phyloP scores from a whole-genome alignment of 768 basidiomycete species.

The Suillus tomentosus region DNA sequence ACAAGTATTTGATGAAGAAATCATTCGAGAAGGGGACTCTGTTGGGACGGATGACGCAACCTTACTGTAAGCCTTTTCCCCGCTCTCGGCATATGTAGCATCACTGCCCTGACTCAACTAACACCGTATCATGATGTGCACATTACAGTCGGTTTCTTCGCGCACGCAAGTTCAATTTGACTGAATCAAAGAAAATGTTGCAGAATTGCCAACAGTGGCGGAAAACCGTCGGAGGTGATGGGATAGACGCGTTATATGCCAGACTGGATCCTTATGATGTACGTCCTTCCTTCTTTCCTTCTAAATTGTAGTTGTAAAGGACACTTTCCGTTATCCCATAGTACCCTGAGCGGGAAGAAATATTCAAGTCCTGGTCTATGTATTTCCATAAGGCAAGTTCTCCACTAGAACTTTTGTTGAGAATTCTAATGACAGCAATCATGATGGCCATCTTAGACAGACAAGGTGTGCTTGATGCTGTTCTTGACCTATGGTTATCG shows the following conservation, averaged over 20 bases:
- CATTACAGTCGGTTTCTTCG: slow-evolving; percentile 68
- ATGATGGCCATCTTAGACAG: slow-evolving; percentile 44
- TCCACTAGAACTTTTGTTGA: neutral
- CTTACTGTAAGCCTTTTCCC: slow-evolving; percentile 47
- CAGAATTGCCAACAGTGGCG: slow-evolving; percentile 70
- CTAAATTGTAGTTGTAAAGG: neutral
- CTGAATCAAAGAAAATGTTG: slow-evolving; percentile 65
- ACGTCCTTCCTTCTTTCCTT: slow-evolving; percentile 30
- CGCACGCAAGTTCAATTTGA: slow-evolving; percentile 64
- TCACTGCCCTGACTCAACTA: neutral
- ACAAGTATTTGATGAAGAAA: slow-evolving; percentile 51
- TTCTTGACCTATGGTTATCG: neutral
- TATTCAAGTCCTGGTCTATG: slow-evolving; percentile 79
- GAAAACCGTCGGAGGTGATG: slow-evolving; percentile 59
- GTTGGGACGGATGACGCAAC: slow-evolving; percentile 64
- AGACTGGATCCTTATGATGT: slow-evolving; percentile 72
- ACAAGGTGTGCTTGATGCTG: slow-evolving; percentile 51
- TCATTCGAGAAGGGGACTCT: slow-evolving; percentile 60
- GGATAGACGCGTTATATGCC: slow-evolving; percentile 65
- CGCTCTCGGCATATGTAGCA: neutral
- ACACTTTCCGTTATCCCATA: slow-evolving; percentile 26
- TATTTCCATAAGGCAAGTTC: slow-evolving; percentile 70
- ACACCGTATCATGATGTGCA: slow-evolving; percentile 4
- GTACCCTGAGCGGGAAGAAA: slow-evolving; percentile 69
- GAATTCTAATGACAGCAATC: neutral